Evolutionary conservation across 139 green algal species (phyloP), one percentile per base, ranked within the genome.

Genomic region (Coelastrella sp.): DNA sequence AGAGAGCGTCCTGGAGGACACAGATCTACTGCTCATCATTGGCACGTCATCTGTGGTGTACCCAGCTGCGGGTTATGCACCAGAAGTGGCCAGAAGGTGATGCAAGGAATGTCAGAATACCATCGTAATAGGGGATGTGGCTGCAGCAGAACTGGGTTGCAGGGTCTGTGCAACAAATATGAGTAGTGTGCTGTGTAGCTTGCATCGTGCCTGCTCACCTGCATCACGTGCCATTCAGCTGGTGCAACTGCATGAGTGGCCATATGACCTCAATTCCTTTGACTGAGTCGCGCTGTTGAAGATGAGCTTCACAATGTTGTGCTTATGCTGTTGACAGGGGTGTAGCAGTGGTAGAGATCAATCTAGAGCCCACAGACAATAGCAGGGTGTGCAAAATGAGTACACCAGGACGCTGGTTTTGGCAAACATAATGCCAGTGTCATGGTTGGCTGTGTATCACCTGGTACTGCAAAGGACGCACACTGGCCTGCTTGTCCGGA

Each of bases 31-130:
- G 35, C 25, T 43, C 7, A 40, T 62, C 30, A 74, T 74, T 51
- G 66, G 41, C 66, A 93, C 90, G 0, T 90, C 85, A 6, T 85
- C 90, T 1, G 85, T 94, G 1, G 90, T 93, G 6, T 91, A 93
- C 50, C 90, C 90, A n/a, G 90, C 90, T 21, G 87, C 90, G 19
- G 88, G 90, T 48, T 93, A 89, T 85, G 88, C 80, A 37, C 30
- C 57, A 27, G n/a, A 74, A 53, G 90, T 92, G 30, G 81, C 75
- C 48, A 19, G 48, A 23, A 82, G 75, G 75, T 82, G 75, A 21
- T 41, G 34, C 57, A 23, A 4, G 15, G 13, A 32, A 23, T 4
- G 57, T 66, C 2, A 66, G 57, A 8, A 66, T n/a, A n/a, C n/a
- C n/a, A n/a, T n/a, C n/a, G n/a, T n/a, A n/a, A n/a, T n/a, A n/a